These are phyloP conservation scores for Pleurotus djamor DNA, from an alignment of 768 basidiomycete species.

Conservation along the genomic window DNA sequence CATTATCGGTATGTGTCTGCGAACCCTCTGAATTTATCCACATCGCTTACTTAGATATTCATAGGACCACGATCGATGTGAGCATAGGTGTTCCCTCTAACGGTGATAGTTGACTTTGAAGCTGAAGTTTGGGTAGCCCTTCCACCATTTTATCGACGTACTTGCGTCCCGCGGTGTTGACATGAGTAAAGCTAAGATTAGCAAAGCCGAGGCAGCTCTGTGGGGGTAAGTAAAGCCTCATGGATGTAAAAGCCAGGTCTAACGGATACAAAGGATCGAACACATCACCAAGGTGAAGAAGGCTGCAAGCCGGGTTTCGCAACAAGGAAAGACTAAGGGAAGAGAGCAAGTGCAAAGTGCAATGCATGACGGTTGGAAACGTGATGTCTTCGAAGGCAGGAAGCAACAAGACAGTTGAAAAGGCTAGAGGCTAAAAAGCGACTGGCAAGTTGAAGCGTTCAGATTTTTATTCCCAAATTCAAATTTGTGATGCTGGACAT, in stretches of 20 bases:
- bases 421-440: too few species aligned
- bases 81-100: conserved; percentile 12
- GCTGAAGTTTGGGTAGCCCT: conserved; percentile 39
- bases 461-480: too few species aligned
- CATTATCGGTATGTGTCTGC: conserved; percentile 62
- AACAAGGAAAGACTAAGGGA: conserved; percentile 29
- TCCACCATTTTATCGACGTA: conserved; percentile 50
- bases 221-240: conserved; percentile 40
- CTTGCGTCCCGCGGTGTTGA: conserved; percentile 54
- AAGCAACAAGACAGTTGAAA: conserved; percentile 1
- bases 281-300: conserved; percentile 44
- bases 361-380: neutral
- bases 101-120: neutral
- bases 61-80: conserved; percentile 54
- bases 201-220: conserved; percentile 56
- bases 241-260: neutral
- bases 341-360: conserved; percentile 20
- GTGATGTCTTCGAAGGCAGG: conserved; percentile 26
- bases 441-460: too few species aligned
- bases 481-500: too few species aligned
- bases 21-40: neutral
- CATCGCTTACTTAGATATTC: neutral
- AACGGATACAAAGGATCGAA: conserved; percentile 35
- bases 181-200: conserved; percentile 56
- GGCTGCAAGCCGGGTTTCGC: conserved; percentile 24